phyloP scores from a whole-genome alignment of 2,329 filamentous ascomycete genomes.

The Sporothrix curviconia region DNA sequence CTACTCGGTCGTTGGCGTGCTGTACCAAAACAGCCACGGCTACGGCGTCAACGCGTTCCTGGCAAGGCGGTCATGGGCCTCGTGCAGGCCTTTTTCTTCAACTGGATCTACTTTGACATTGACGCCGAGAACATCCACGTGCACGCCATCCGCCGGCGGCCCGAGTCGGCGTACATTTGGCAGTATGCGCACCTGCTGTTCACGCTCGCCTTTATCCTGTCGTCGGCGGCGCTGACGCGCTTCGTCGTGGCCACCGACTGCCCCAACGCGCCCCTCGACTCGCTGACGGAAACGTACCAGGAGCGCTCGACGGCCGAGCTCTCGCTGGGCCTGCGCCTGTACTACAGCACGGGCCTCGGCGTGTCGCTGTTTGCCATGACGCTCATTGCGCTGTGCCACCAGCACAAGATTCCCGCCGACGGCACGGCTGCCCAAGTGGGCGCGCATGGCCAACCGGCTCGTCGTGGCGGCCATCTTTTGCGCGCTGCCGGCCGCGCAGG shows the following conservation, averaged over 20 bases:
- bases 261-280: slow-evolving; percentile 38
- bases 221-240: slow-evolving; percentile 50
- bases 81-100: slow-evolving; percentile 52
- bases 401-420: slow-evolving; percentile 46
- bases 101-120: slow-evolving; percentile 60
- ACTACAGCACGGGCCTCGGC: slow-evolving; percentile 57
- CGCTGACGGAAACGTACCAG: slow-evolving; percentile 45
- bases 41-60: slow-evolving; percentile 53
- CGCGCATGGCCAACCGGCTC: slow-evolving; percentile 46
- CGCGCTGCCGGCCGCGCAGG: slow-evolving; percentile 45
- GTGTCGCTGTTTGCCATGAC: slow-evolving; percentile 48
- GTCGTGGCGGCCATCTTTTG: slow-evolving; percentile 46
- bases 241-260: slow-evolving; percentile 54
- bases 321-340: slow-evolving; percentile 50
- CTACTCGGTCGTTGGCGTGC: slow-evolving; percentile 54
- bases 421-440: slow-evolving; percentile 42
- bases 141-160: slow-evolving; percentile 52
- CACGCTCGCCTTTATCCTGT: slow-evolving; percentile 56
- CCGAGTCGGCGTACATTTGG: slow-evolving; percentile 43
- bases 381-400: slow-evolving; percentile 48
- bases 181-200: slow-evolving; percentile 52
- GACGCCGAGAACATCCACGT: slow-evolving; percentile 49
- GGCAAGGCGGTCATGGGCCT: slow-evolving; percentile 56
- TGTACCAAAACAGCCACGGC: slow-evolving; percentile 48
- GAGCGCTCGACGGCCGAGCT: slow-evolving; percentile 44